Evolutionary conservation across 2,329 filamentous ascomycete species (phyloP), one percentile per base, ranked within the genome.

Genomic region (Didymella segeticola): DNA sequence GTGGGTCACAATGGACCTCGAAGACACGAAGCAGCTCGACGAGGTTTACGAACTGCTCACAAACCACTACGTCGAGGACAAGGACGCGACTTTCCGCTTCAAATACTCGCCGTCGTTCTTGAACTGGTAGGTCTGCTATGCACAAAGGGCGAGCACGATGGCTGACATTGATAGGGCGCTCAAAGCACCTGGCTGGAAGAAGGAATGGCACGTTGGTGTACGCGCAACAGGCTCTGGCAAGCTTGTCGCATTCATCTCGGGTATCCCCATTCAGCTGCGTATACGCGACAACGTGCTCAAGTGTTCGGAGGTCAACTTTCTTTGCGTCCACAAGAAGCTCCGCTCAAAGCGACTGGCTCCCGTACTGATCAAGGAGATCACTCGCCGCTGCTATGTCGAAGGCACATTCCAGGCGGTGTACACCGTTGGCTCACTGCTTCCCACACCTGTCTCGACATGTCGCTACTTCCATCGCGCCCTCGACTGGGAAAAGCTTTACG

Each of bases 321-420:
- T 99, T 62, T 96, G 93, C 70, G 89, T 99, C 49, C 95, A 99
- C 82, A 98, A 98, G 82, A 98, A 98, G 78, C 86, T 99, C 26
- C 90, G 95, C 43, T 87, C 90, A 53, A 97, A 98, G 80, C 88
- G 95, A 47, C 86, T 99, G 36, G 88, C 95, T 0, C 95, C 95
- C 0, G 89, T 98, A 2, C 85, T 99, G 47, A 99, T 99, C 81
- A 97, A 97, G 77, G 95, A 99, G 75, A 91, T 99, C 66, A 99
- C 95, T 5, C 89, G 95, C 41, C 85, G 92, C 60, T 96, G 91
- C 80, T 96, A 98, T 76, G 78, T 92, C 41, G 82, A 89, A 60
- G 90, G 88, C 51, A 89, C 96, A 62, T 98, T 89, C 83, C 95
- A 99, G 77, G 95, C 93, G 43, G 90, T 99, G 53, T 98, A 97